Percentiles rank a stretch among this genome's conserved stretches.
Evolutionary conservation across 1,139 yeast genomes (phyloP).

Genomic region (Pichia sp.): DNA sequence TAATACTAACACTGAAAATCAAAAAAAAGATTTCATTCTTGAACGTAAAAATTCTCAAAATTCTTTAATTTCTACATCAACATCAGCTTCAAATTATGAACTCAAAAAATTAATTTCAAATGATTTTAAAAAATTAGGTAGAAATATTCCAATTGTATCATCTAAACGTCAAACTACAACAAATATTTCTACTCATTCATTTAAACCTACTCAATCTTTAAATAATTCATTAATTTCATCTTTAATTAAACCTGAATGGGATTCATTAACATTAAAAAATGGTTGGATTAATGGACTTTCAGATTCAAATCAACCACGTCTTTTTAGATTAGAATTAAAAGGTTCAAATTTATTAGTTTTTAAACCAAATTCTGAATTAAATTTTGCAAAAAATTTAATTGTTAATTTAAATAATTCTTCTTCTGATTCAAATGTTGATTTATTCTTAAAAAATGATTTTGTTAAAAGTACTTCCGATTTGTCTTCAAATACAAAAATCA

Average conservation of each 20-base stretch:
- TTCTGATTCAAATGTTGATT: not conserved
- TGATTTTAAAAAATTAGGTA: conserved; percentile 7
- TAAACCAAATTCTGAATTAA: conserved; percentile 44
- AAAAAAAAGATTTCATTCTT: not conserved
- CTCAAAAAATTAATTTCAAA: conserved; percentile 1
- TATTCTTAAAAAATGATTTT: conserved; percentile 10
- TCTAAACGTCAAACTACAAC: too few relatives aligned
- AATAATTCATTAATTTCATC: not conserved
- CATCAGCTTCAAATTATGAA: conserved; percentile 2
- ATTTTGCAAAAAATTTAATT: conserved; percentile 41
- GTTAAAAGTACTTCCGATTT: conserved; percentile 9
- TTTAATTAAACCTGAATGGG: conserved; percentile 29
- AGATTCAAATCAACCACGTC: conserved; percentile 36
- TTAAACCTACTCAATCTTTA: not conserved
- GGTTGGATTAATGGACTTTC: conserved; percentile 46
- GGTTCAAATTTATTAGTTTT: conserved; percentile 57
- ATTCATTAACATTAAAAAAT: conserved; percentile 34
- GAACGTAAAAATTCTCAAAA: not conserved
- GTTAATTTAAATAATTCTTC: not conserved
- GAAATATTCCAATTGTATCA: not conserved
- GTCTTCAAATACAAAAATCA: not conserved
- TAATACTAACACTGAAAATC: not conserved
- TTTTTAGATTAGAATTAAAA: conserved; percentile 57
- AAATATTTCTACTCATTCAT: too few relatives aligned
- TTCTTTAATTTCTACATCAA: not conserved